Evolutionary conservation across 805 yeast species (phyloP).

Genomic region (Cyberlindnera japonica): DNA sequence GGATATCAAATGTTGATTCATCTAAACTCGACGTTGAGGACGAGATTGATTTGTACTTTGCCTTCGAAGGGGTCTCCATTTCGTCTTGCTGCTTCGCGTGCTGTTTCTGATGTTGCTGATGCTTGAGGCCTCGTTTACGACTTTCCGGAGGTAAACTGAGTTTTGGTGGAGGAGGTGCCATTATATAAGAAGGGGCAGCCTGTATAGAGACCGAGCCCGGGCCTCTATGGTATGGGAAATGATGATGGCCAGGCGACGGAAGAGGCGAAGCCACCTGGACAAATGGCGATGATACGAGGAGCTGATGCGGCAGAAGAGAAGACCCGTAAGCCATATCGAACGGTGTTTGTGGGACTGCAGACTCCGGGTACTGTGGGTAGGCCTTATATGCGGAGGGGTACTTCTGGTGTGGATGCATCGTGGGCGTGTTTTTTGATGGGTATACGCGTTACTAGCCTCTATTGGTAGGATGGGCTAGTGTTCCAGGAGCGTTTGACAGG

Average conservation of each 20-base stretch:
- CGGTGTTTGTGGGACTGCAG: slow-evolving; percentile 45
- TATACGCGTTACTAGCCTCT: background rate
- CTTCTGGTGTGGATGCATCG: slow-evolving; percentile 23
- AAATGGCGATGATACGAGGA: slow-evolving; percentile 59
- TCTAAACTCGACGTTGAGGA: slow-evolving; percentile 15
- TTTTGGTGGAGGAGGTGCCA: slow-evolving; percentile 24
- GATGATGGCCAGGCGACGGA: slow-evolving; percentile 22
- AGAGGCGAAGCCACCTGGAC: slow-evolving; percentile 39
- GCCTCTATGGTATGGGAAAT: slow-evolving; percentile 13
- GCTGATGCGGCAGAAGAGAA: slow-evolving; percentile 59
- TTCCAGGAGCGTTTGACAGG: background rate
- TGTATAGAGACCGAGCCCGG: background rate
- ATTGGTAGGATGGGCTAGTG: background rate
- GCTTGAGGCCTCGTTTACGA: slow-evolving; percentile 13
- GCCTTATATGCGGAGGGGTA: slow-evolving; percentile 21
- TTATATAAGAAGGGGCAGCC: slow-evolving; percentile 5
- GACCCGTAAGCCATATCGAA: slow-evolving; percentile 58
- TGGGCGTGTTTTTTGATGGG: background rate
- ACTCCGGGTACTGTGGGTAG: slow-evolving; percentile 12
- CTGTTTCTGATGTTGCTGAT: slow-evolving; percentile 4
- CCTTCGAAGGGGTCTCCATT: slow-evolving; percentile 9
- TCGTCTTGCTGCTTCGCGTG: background rate
- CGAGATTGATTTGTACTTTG: slow-evolving; percentile 12
- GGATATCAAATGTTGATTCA: slow-evolving; percentile 12
- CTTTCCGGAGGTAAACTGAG: slow-evolving; percentile 21